phyloP scores from a whole-genome alignment of 2,329 filamentous ascomycete species.

The Penicillium sp. region DNA sequence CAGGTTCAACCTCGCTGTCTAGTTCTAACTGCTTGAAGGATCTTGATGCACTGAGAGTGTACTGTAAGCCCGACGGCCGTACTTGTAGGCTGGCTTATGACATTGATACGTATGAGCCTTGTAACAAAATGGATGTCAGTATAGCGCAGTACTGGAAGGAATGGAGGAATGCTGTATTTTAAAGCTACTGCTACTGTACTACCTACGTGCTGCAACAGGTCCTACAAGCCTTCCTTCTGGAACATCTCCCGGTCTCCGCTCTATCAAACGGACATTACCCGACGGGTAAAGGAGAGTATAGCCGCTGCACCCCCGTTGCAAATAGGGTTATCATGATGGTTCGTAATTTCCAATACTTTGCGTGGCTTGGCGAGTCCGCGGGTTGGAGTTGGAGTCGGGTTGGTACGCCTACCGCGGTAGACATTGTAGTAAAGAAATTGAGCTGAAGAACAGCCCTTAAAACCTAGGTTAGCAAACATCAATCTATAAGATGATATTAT shows the following conservation, averaged over 20 bases:
- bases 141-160: not conserved
- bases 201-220: not conserved
- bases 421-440: not conserved
- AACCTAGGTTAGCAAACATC: not conserved
- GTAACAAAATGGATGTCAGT: not conserved
- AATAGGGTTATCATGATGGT: not conserved
- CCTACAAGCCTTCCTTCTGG: not conserved
- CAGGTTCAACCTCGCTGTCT: not conserved
- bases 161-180: not conserved
- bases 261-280: not conserved
- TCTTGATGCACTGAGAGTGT: not conserved
- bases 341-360: not conserved
- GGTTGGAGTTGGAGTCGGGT: not conserved
- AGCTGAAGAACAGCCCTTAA: not conserved
- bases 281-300: not conserved
- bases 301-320: not conserved
- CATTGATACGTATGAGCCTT: not conserved
- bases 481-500: not conserved
- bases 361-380: not conserved
- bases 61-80: not conserved
- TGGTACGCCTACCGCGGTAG: not conserved
- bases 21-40: not conserved
- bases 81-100: not conserved
- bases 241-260: not conserved
- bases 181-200: not conserved